These are phyloP conservation scores for Chytriomyces sp. DNA, from an alignment of 192 early-diverging fungal species.

Conservation along the genomic window DNA sequence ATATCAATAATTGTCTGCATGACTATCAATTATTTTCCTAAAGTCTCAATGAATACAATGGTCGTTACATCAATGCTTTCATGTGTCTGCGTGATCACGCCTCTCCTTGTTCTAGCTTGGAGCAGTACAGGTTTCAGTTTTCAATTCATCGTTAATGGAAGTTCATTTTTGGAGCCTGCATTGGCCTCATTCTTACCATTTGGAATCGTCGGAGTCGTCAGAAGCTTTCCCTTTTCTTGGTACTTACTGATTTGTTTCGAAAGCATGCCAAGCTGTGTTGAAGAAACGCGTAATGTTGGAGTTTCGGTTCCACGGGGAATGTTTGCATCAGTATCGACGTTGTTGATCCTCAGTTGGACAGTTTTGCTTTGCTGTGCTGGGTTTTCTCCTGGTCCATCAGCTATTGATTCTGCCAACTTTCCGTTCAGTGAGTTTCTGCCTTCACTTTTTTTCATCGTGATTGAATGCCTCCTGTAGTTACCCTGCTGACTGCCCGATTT, in stretches of 20 bases:
- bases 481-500: not conserved
- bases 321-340: slow-evolving; percentile 4
- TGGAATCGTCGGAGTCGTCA: slow-evolving; percentile 15
- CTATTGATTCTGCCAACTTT: not conserved
- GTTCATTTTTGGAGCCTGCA: too few relatives aligned
- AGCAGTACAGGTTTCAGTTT: too few relatives aligned
- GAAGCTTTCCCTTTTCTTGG: slow-evolving; percentile 1
- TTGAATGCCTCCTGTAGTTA: not conserved
- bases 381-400: not conserved
- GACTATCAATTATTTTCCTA: slow-evolving; percentile 7
- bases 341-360: slow-evolving; percentile 6
- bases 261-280: slow-evolving; percentile 16
- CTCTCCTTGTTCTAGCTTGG: too few relatives aligned
- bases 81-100: too few relatives aligned
- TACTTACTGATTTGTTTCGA: slow-evolving; percentile 24
- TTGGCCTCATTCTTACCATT: slow-evolving; percentile 27
- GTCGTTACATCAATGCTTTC: too few relatives aligned
- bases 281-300: slow-evolving; percentile 6
- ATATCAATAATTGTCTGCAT: not conserved
- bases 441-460: not conserved
- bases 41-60: not conserved
- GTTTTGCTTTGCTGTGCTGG: not conserved
- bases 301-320: slow-evolving; percentile 9
- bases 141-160: too few relatives aligned
- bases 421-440: not conserved